These are phyloP conservation scores for Plantago coronopus DNA, from an alignment of 305 asterid species.

Conservation along the genomic window DNA sequence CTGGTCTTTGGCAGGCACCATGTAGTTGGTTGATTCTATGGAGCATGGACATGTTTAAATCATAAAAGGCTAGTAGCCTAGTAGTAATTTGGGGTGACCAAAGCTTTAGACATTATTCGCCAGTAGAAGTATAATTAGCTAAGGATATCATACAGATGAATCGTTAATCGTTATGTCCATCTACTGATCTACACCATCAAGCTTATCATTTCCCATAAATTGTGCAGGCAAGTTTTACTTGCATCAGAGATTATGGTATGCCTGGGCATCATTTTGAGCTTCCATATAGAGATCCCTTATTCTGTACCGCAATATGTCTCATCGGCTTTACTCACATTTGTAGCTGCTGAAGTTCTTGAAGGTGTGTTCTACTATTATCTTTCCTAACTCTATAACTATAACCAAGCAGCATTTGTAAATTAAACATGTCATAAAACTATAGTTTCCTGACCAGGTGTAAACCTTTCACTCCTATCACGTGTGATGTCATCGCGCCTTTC, in stretches of 20 bases:
- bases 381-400: too few relatives aligned
- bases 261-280: conserved; percentile 56
- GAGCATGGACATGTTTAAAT: too few relatives aligned
- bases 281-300: conserved; percentile 50
- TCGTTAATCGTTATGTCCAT: too few relatives aligned
- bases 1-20: too few relatives aligned
- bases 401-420: too few relatives aligned
- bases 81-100: too few relatives aligned
- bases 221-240: conserved; percentile 62
- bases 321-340: conserved; percentile 65
- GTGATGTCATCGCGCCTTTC: conserved; percentile 77
- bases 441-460: conserved; percentile 37
- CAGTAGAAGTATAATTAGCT: too few relatives aligned
- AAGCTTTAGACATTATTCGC: too few relatives aligned
- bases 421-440: too few relatives aligned
- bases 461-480: conserved; percentile 63
- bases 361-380: conserved; percentile 32
- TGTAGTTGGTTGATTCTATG: too few relatives aligned
- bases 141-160: too few relatives aligned
- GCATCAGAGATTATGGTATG: conserved; percentile 67
- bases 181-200: neutral
- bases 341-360: conserved; percentile 80
- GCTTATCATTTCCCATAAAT: neutral
- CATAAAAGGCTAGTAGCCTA: too few relatives aligned
- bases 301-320: conserved; percentile 60